phyloP scores from a whole-genome alignment of 1,139 yeast species.

The Geotrichum histeridarum region DNA sequence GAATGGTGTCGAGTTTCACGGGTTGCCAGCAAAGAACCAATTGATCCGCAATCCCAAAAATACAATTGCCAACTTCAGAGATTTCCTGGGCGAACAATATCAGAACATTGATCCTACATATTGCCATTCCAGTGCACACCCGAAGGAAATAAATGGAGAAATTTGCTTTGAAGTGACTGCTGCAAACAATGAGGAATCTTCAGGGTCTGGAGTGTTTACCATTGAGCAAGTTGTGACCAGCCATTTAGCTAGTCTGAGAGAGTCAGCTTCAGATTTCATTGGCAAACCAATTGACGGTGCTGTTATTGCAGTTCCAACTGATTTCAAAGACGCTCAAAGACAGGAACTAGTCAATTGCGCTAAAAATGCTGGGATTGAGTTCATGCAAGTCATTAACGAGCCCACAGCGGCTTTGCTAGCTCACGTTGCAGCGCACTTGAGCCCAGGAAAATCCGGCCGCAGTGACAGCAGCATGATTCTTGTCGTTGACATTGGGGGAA shows the following conservation, averaged over 20 bases:
- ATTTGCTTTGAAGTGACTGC: conserved; percentile 59
- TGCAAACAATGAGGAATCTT: conserved; percentile 29
- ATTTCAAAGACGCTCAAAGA: conserved; percentile 72
- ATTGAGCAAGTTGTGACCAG: conserved; percentile 77
- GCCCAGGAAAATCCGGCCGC: conserved; percentile 46
- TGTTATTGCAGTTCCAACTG: conserved; percentile 88
- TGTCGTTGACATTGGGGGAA: conserved; percentile 96
- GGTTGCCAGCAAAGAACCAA: conserved; percentile 92
- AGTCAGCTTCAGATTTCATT: conserved; percentile 88
- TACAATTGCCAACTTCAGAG: conserved; percentile 90
- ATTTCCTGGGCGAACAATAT: conserved; percentile 73
- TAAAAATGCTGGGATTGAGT: conserved; percentile 66
- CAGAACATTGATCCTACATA: conserved; percentile 62
- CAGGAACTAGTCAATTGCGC: conserved; percentile 58
- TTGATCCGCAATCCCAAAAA: conserved; percentile 81
- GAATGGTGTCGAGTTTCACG: conserved; percentile 94
- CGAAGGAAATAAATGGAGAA: conserved; percentile 63
- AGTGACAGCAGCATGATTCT: conserved; percentile 75
- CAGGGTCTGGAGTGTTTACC: conserved; percentile 47
- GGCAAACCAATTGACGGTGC: conserved; percentile 78
- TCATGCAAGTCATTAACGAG: conserved; percentile 85
- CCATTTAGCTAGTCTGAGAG: conserved; percentile 75
- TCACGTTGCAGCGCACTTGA: conserved; percentile 42
- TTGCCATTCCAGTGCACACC: conserved; percentile 64
- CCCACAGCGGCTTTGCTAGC: conserved; percentile 91